A percentile compares a stretch with the other conserved stretches of the same genome.
These are phyloP conservation scores for Cladosporium colombiae DNA, from an alignment of 2,329 filamentous ascomycete genomes.

Conservation along the genomic window DNA sequence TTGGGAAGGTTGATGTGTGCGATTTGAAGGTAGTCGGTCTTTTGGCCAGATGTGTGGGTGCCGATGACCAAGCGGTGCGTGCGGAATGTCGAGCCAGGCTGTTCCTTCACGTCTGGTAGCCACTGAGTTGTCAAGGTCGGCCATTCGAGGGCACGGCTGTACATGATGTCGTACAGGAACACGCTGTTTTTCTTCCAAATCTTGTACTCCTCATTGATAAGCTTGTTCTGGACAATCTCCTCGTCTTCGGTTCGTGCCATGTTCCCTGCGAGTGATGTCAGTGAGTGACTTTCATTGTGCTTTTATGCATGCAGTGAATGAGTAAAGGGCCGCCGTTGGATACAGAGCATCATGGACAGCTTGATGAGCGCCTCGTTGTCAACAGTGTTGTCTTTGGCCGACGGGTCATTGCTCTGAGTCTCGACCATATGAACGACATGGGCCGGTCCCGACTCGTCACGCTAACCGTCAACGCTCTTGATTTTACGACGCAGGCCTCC, in stretches of 20 bases:
- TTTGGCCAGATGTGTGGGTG: slow-evolving; percentile 86
- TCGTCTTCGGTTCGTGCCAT: slow-evolving; percentile 12
- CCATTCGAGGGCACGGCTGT: slow-evolving; percentile 93
- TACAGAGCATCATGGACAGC: not conserved
- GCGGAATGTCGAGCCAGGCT: slow-evolving; percentile 81
- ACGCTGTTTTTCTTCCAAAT: slow-evolving; percentile 99
- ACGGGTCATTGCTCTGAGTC: not conserved
- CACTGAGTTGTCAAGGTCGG: slow-evolving; percentile 96
- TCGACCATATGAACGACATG: not conserved
- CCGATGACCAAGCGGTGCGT: slow-evolving; percentile 89
- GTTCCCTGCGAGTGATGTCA: not conserved
- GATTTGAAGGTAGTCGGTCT: slow-evolving; percentile 90
- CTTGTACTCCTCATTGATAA: slow-evolving; percentile 99
- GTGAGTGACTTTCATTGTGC: not conserved
- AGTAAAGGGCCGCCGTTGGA: not conserved
- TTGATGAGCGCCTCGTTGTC: not conserved
- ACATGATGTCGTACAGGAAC: slow-evolving; percentile 96
- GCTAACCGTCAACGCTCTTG: not conserved
- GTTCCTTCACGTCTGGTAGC: slow-evolving; percentile 89
- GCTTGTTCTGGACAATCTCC: slow-evolving; percentile 67
- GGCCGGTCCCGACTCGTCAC: not conserved
- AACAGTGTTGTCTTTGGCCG: not conserved
- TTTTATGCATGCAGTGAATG: not conserved
- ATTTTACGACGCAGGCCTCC: not conserved
- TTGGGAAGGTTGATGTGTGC: slow-evolving; percentile 93